These are phyloP conservation scores for Lachnellula suecica DNA, from an alignment of 2,329 filamentous ascomycete species.

Conservation along the genomic window DNA sequence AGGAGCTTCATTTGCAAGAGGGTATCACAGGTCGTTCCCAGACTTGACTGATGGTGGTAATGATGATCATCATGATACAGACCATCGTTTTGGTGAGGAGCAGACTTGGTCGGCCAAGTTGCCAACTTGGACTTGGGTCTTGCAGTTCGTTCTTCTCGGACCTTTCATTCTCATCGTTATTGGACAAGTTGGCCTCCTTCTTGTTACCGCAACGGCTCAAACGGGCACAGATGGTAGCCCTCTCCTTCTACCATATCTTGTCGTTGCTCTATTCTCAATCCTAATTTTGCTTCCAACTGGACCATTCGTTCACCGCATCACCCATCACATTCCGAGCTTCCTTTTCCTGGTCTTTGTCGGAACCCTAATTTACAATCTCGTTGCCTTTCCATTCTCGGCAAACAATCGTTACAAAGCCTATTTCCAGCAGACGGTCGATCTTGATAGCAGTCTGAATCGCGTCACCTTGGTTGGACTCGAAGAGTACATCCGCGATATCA, in stretches of 20 bases:
- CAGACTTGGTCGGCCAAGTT: conserved; percentile 82
- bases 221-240: conserved; percentile 82
- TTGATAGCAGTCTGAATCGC: conserved; percentile 68
- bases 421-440: conserved; percentile 79
- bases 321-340: conserved; percentile 77
- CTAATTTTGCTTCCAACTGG: conserved; percentile 73
- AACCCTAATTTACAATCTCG: conserved; percentile 82
- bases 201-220: conserved; percentile 72
- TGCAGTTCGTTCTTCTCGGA: conserved; percentile 79
- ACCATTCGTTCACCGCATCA: conserved; percentile 85
- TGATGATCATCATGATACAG: conserved; percentile 33
- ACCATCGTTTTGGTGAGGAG: conserved; percentile 63
- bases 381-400: conserved; percentile 83
- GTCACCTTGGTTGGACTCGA: conserved; percentile 70
- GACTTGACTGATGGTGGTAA: conserved; percentile 25
- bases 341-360: conserved; percentile 70
- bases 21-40: conserved; percentile 37
- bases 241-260: conserved; percentile 68
- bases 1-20: conserved; percentile 56
- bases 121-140: conserved; percentile 81
- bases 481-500: conserved; percentile 65
- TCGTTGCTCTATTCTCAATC: conserved; percentile 66
- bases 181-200: conserved; percentile 72
- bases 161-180: conserved; percentile 77
- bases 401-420: conserved; percentile 81